phyloP scores from a whole-genome alignment of 2,329 filamentous ascomycete species.

The Clonostachys sp. region DNA sequence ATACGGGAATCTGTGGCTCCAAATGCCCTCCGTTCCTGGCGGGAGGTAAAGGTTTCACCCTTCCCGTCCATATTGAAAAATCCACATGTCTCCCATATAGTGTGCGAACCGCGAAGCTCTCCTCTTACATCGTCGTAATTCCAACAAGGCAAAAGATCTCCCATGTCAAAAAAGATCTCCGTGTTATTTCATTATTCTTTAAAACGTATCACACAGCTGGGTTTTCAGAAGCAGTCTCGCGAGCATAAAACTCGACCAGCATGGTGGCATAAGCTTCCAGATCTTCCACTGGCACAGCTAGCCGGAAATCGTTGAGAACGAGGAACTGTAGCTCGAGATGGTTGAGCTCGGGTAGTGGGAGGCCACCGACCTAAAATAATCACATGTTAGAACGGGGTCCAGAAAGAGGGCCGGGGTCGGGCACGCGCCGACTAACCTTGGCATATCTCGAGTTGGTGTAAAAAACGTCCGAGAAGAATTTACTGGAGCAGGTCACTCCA shows the following conservation, averaged over 20 bases:
- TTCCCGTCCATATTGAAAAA: no score
- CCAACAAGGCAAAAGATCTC: no score
- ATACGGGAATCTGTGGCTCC: no score
- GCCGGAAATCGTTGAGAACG: slow-evolving; percentile 89
- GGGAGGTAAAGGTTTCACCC: no score
- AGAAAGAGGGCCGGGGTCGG: not conserved
- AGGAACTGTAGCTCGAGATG: slow-evolving; percentile 96
- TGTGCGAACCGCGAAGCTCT: no score
- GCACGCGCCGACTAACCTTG: slow-evolving; percentile 61
- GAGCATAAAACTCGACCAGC: slow-evolving; percentile 95
- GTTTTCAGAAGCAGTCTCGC: slow-evolving; percentile 56
- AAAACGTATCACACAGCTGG: no score
- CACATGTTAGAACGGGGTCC: slow-evolving; percentile 6
- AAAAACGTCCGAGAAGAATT: slow-evolving; percentile 98
- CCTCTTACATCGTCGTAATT: no score
- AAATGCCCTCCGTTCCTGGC: no score
- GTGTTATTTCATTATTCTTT: no score
- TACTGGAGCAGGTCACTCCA: slow-evolving; percentile 96
- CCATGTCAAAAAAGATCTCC: no score
- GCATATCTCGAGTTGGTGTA: slow-evolving; percentile 99
- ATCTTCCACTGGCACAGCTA: slow-evolving; percentile 90
- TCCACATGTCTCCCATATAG: no score
- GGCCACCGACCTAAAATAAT: slow-evolving; percentile 72
- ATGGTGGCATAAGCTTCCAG: slow-evolving; percentile 97
- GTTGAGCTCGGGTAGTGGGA: slow-evolving; percentile 89